Evolutionary conservation across 2,329 filamentous ascomycete species (phyloP).

Genomic region (Ceratocystis eucalypticola): DNA sequence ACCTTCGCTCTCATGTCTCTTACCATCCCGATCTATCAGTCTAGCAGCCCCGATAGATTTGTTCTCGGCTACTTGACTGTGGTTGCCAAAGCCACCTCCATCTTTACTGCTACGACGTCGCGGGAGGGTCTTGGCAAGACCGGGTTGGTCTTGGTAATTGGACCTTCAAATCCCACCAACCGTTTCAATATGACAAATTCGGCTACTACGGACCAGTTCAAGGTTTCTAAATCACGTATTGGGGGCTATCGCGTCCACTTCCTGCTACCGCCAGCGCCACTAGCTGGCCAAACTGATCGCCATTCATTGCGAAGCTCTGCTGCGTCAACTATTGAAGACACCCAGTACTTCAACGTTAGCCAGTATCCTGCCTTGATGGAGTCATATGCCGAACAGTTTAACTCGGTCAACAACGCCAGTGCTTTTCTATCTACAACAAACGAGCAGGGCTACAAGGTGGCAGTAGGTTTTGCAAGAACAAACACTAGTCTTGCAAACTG

Average conservation of each 20-base stretch:
- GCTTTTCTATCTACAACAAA: constrained; percentile 56
- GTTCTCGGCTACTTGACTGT: constrained; percentile 76
- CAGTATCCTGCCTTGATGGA: constrained; percentile 49
- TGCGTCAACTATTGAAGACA: constrained; percentile 14
- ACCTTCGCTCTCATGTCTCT: constrained; percentile 66
- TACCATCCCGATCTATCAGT: constrained; percentile 56
- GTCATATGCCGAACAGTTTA: constrained; percentile 41
- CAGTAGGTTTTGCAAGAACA: constrained; percentile 67
- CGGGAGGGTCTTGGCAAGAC: constrained; percentile 57
- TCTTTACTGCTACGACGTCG: constrained; percentile 49
- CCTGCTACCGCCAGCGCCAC: constrained; percentile 41
- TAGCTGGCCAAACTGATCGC: constrained; percentile 32
- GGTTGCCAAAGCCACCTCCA: constrained; percentile 52
- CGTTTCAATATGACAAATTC: constrained; percentile 43
- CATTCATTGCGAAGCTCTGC: constrained; percentile 32
- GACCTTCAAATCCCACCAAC: constrained; percentile 54
- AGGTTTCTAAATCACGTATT: constrained; percentile 20
- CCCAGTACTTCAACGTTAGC: constrained; percentile 41
- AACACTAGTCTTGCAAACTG: constrained; percentile 60
- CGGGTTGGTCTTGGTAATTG: constrained; percentile 57
- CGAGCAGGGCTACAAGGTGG: constrained; percentile 55
- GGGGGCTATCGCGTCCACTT: constrained; percentile 36
- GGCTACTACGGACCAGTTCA: constrained; percentile 30
- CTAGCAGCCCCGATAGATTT: constrained; percentile 13
- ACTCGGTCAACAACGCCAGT: constrained; percentile 51